Base-by-base conservation (phyloP, 2,329 filamentous ascomycete species). In the Trichoderma guizhouense region DNA sequence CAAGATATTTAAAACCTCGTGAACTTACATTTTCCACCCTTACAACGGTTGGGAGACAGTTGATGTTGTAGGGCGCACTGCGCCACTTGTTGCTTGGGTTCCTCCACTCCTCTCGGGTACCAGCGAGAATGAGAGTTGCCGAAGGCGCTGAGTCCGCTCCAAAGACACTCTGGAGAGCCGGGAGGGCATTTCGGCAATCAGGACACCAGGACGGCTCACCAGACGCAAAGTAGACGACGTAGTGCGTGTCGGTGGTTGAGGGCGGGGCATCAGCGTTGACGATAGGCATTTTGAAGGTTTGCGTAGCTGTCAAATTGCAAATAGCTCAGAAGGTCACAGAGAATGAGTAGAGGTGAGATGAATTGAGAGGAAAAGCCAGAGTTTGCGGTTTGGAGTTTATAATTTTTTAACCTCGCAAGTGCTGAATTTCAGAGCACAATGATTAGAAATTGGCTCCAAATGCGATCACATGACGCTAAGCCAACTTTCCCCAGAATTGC, bases 151-250 rank as follows among this genome's bases (percentile, higher is more conserved):
- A 75, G 1, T 74, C 73, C 2, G 66, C 51, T 0, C 75, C 76
- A 47, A 79, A 79, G 4, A 79, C 78, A 1, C 47, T 73, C 0
- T 75, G 71, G 2, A 79, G 53, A 4, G 76, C 76, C 4, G 77
- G 76, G 6, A 79, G 43, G 0, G 77, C 77, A 60, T 78, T 72
- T 11, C 74, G 73, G 18, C 76, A 79, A 62, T 79, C 77, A 0
- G 77, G 77, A 26, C 77, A 79, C 77, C 77, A 79, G 0, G 77
- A 78, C 5, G 77, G 77, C 24, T 79, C 74, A 12, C 78, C 78
- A 0, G 78, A 79, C 3, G 77, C 78, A 36, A 79, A 79, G 72
- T 79, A 79, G 32, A 78, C 77, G 72, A 79, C 76, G 36, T 79
- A 79, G 71, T 79, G 78, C 53, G 73, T 74, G 71, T 76, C 76